Evolutionary conservation across 2,329 filamentous ascomycete species (phyloP), one percentile per base, ranked within the genome.

Genomic region (Sarocladium strictum): DNA sequence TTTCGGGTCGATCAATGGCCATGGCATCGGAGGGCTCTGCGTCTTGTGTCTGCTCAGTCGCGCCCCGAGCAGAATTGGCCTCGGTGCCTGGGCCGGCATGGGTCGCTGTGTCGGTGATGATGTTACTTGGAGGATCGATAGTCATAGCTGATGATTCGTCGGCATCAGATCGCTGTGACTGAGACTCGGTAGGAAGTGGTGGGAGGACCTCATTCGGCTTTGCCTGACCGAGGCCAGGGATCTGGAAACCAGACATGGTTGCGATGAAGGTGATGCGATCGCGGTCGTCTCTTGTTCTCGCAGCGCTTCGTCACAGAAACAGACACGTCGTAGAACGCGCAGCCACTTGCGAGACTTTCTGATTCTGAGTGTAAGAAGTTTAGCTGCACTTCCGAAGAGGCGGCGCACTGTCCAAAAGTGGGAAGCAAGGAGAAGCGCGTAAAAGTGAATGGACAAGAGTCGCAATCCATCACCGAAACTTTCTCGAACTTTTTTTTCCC

Each of bases 201-300:
- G 72, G 72, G 2, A 75, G 60, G 2, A 62, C 65, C 53, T 75
- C 72, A 54, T 74, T 73, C 3, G 70, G 70, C 58, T 70, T 72
- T 51, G 72, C 72, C 57, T 73, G 69, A 11, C 72, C 72, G 15
- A 75, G 62, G 53, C 72, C 72, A 27, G 72, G 72, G 32, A 75
- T 75, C 55, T 73, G 70, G 32, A 75, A 74, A 54, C 69, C 69
- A 24, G 72, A 69, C 72, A 74, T 75, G 10, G 7, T 35, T 23
- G 47, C 55, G 53, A 47, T 50, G 41, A 41, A 54, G 33, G 41
- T 10, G 15, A 21, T 27, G 15, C 3, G 5, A 52, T 14, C 19
- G 11, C 9, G 24, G 43, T n/a, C 10, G 9, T 21, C n/a, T n/a
- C n/a, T n/a, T n/a, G n/a, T n/a, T n/a, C n/a, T n/a, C n/a, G n/a